Conservation (phyloP, 2,329 filamentous ascomycete genomes). For the Fusarium marasasianum region DNA sequence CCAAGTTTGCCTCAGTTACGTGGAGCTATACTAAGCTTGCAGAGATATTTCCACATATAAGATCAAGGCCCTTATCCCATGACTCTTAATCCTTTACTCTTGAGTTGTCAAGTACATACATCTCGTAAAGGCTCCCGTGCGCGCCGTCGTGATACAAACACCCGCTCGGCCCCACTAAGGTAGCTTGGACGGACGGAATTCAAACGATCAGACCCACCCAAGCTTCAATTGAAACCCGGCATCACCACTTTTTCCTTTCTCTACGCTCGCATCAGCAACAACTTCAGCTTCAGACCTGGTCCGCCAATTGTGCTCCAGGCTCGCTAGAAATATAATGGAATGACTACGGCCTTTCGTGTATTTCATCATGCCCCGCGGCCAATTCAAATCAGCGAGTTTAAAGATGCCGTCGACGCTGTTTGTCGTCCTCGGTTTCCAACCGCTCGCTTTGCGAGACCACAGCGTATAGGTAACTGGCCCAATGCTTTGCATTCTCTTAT, state of each 20-base stretch:
- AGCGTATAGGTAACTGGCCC: constrained; percentile 54
- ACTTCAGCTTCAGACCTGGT: background rate
- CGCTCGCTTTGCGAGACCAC: constrained; percentile 46
- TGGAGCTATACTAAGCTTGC: background rate
- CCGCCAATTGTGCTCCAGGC: constrained; percentile 6
- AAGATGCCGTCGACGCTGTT: constrained; percentile 60
- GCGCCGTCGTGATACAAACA: background rate
- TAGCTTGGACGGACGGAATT: constrained; percentile 10
- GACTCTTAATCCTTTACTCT: background rate
- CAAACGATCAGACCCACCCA: constrained; percentile 6
- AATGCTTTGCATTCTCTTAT: background rate
- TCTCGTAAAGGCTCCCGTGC: background rate
- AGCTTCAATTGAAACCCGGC: constrained; percentile 23
- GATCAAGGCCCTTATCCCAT: background rate
- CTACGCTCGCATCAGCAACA: background rate
- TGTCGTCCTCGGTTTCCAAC: constrained; percentile 61
- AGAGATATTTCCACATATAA: fast-evolving
- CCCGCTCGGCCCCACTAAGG: constrained; percentile 6
- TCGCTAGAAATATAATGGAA: constrained; percentile 45
- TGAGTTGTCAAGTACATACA: background rate
- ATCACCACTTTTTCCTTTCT: constrained; percentile 20
- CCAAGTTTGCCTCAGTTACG: background rate
- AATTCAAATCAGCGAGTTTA: constrained; percentile 51
- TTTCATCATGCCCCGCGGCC: constrained; percentile 52
- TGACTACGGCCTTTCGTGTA: constrained; percentile 47